Conservation (phyloP, 352 stramenopile species). For the Globisporangium carolinianum region DNA sequence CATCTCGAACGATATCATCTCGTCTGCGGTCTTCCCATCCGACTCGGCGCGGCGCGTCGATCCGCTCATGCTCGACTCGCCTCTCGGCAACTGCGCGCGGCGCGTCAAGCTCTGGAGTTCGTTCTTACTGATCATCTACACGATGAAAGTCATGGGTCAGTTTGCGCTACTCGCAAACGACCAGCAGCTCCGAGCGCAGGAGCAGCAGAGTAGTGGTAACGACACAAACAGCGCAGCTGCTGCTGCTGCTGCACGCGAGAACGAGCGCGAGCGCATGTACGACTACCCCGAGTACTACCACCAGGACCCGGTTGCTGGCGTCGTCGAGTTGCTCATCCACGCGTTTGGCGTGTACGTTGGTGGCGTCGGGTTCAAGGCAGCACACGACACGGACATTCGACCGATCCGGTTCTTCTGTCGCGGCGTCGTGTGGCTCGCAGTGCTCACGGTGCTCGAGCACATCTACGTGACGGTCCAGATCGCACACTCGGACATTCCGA, state of each 20-base stretch:
- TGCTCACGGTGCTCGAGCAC: slow-evolving; percentile 71
- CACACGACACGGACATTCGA: slow-evolving; percentile 81
- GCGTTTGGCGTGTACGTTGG: slow-evolving; percentile 82
- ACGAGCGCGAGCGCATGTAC: slow-evolving; percentile 51
- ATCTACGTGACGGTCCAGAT: slow-evolving; percentile 83
- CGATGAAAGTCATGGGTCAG: slow-evolving; percentile 86
- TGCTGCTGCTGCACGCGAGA: slow-evolving; percentile 19
- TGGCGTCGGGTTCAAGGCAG: slow-evolving; percentile 81
- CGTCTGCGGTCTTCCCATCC: slow-evolving; percentile 78
- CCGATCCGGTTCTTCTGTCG: slow-evolving; percentile 81
- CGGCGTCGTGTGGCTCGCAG: slow-evolving; percentile 70
- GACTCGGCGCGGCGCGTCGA: slow-evolving; percentile 78
- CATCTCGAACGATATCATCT: slow-evolving; percentile 76
- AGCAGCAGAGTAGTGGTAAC: slow-evolving; percentile 18
- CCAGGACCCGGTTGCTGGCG: slow-evolving; percentile 59
- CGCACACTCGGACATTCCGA: slow-evolving; percentile 63
- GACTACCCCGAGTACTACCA: slow-evolving; percentile 81
- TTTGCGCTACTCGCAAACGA: slow-evolving; percentile 80
- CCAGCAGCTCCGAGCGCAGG: slow-evolving; percentile 46
- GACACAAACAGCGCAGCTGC: not conserved
- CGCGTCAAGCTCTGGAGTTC: slow-evolving; percentile 86
- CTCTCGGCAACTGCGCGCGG: slow-evolving; percentile 71
- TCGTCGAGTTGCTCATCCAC: slow-evolving; percentile 67
- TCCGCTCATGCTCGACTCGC: slow-evolving; percentile 79
- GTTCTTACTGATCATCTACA: slow-evolving; percentile 86